Base-by-base conservation (phyloP, 1,284 basidiomycete species). In the Bjerkandera adusta region DNA sequence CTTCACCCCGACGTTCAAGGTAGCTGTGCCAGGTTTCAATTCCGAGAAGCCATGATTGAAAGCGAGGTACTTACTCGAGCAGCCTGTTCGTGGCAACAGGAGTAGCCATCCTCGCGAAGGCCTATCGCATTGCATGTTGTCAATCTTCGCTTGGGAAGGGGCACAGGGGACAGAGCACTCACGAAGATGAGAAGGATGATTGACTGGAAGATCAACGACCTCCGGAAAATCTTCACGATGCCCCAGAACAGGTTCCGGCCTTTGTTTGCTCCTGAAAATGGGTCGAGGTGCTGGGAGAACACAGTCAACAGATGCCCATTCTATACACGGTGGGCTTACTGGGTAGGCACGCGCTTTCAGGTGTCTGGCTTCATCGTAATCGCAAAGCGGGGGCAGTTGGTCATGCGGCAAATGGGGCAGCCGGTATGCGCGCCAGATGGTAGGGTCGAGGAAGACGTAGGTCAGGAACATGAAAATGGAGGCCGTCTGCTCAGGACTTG, bases 11-110 rank as follows among this genome's bases (percentile, higher is more conserved):
- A 1, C 53, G 64, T 53, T 79, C 69, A n/a, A 81, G 58, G 54
- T 77, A 79, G 8, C 65, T 68, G 32, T 4, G 11, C 21, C 1
- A 12, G 5, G 12, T 25, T 22, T 38, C 16, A 40, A 13, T 37
- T 40, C 11, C 10, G 26, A 11, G 2, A n/a, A 36, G 8, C 34
- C 12, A 22, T 5, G 40, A 25, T 1, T n/a, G 26, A 24, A n/a
- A 40, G 49, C 22, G n/a, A 46, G 43, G 37, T 0, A 57, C 36
- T 13, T 45, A 64, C 58, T 37, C 45, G 6, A 79, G 60, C 3
- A 77, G 63, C 8, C 66, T 51, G 47, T 77, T 75, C 56, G 77
- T 72, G 12, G 68, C 73, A 26, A 79, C 54, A 0, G 77, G 72
- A 0, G 67, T 66, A 4, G 70, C 58, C 18, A 77, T 66, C 21